phyloP scores from a whole-genome alignment of 2,329 filamentous ascomycete species.

The Paradendryphiella salina region DNA sequence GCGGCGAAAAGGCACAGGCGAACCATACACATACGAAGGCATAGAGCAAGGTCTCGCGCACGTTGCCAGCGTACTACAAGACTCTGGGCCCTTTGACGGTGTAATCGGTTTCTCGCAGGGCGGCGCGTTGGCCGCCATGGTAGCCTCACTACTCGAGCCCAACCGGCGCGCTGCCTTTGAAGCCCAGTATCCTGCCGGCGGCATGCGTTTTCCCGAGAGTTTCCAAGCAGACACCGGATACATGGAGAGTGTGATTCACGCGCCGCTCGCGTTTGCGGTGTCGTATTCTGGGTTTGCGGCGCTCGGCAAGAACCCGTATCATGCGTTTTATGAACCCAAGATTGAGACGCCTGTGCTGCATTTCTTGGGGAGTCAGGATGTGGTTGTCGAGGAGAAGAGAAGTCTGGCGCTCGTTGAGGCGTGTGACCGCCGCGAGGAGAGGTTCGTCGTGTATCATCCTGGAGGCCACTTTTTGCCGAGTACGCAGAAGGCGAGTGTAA shows the following conservation, averaged over 20 bases:
- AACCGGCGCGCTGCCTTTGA: conserved; percentile 56
- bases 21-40: conserved; percentile 63
- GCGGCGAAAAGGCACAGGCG: conserved; percentile 61
- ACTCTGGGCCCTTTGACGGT: conserved; percentile 43
- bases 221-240: conserved; percentile 40
- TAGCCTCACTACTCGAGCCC: conserved; percentile 71
- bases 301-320: conserved; percentile 61
- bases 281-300: conserved; percentile 78
- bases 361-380: conserved; percentile 81
- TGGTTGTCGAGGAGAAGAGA: conserved; percentile 79
- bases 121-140: conserved; percentile 66
- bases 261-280: conserved; percentile 69
- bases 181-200: conserved; percentile 41
- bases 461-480: conserved; percentile 87
- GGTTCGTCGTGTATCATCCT: conserved; percentile 69
- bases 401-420: conserved; percentile 68
- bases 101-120: conserved; percentile 46
- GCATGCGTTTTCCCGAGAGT: conserved; percentile 57
- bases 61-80: conserved; percentile 55
- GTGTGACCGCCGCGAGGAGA: conserved; percentile 58
- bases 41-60: conserved; percentile 68
- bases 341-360: conserved; percentile 79
- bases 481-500: conserved; percentile 76
- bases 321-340: conserved; percentile 72
- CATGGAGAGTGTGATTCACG: conserved; percentile 49